A percentile compares a stretch with the other conserved stretches of the same genome.
These are phyloP conservation scores for Ceratorhiza oryzae-sativae DNA, from an alignment of 1,284 basidiomycete species.

Conservation along the genomic window DNA sequence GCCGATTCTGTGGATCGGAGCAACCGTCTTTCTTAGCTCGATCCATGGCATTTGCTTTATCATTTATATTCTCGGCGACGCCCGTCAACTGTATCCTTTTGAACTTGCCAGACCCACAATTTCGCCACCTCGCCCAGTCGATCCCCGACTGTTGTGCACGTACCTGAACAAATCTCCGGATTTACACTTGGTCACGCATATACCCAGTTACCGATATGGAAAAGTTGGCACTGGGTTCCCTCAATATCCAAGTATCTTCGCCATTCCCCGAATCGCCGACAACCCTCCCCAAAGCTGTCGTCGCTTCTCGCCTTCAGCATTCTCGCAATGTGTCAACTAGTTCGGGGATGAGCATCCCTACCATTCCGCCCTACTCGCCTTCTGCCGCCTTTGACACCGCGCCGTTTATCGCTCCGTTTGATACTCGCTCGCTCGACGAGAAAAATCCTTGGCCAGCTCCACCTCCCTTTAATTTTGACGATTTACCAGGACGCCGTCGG, in stretches of 20 bases:
- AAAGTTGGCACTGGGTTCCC: background rate
- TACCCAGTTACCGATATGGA: conserved; percentile 6
- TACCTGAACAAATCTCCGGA: conserved; percentile 16
- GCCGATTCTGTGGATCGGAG: conserved; percentile 37
- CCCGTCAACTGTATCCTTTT: conserved; percentile 39
- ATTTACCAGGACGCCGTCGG: conserved; percentile 24
- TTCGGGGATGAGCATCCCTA: conserved; percentile 26
- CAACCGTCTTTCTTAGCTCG: conserved; percentile 31
- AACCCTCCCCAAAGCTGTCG: background rate
- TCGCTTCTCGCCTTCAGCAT: conserved; percentile 12
- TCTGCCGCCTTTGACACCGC: conserved; percentile 29
- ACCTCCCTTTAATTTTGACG: conserved; percentile 20
- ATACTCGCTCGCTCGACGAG: background rate
- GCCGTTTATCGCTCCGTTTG: conserved; percentile 30
- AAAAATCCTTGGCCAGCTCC: background rate
- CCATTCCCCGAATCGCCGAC: conserved; percentile 30
- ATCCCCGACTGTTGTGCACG: conserved; percentile 12
- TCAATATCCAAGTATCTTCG: conserved; percentile 20
- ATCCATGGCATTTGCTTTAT: conserved; percentile 40
- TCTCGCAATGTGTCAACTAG: conserved; percentile 14
- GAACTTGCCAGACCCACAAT: conserved; percentile 39
- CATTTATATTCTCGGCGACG: conserved; percentile 39
- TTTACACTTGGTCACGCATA: conserved; percentile 33
- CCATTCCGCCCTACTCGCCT: conserved; percentile 33
- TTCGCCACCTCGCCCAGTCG: conserved; percentile 23